Base-by-base conservation (phyloP, 2,329 filamentous ascomycete species). In the Chaetomium globosum region DNA sequence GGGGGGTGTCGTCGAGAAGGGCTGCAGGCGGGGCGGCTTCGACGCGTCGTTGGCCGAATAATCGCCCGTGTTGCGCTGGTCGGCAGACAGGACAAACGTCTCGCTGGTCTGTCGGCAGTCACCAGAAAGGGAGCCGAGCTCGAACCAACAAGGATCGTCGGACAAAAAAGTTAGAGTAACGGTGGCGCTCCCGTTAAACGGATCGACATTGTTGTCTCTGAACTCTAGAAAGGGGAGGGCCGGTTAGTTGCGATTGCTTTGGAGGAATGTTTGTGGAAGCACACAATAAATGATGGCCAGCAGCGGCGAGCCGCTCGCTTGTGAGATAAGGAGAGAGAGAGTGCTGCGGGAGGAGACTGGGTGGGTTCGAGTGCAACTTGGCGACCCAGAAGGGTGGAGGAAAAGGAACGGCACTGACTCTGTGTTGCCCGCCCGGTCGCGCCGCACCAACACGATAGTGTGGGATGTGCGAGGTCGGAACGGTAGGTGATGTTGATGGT, bases 101-200 rank as follows among this genome's bases (percentile, higher is more conserved):
- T 58, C 58, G 51, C 70, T 72, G 56, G 57, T 55, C 52, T 55
- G 67, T 59, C 67, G 65, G 60, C 72, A 73, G 30, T 66, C 67
- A 33, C 65, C 56, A 7, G 66, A 36, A 46, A 60, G 53, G 43
- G 63, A 64, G 21, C 46, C 43, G 56, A 73, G 69, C 16, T 70
- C 63, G 63, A 74, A 71, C 71, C 71, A 74, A 64, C 73, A 73
- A 21, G 69, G 69, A 19, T 67, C 67, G 59, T 66, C 52, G 12
- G 71, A 71, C 5, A 43, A 51, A 59, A 73, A 71, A 59, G 66
- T 67, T 31, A 73, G 51, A 19, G 60, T 56, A 48, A 73, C 63
- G 36, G 65, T 55, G 26, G 63, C 62, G 59, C 65, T 73, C 46
- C 64, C 70, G 65, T 70, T 67, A 59, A 62, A 65, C 13, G 67